Evolutionary conservation across 495 filamentous ascomycete species (phyloP), one percentile per base, ranked within the genome.

Genomic region (Talaromyces wortmannii): DNA sequence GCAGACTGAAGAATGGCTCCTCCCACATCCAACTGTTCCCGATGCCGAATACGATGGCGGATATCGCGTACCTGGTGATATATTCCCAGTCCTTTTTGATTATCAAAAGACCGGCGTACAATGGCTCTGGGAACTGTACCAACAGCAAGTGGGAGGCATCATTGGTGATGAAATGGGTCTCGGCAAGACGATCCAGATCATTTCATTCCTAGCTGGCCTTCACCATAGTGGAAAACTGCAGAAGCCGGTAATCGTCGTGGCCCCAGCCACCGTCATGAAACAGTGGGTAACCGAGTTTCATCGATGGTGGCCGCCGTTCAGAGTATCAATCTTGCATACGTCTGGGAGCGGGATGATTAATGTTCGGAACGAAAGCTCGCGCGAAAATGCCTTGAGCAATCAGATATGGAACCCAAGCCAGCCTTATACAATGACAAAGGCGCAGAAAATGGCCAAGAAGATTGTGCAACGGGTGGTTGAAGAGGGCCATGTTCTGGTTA

Each of bases 251-350:
- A 85, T 98, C 57, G 80, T 98, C 30, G 90, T 97, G 10, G 90
- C 89, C 53, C 94, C 94, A 1, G 94, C 92, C 17, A 97, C 94
- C 1, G 87, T 97, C 11, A 83, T 98, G 73, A 89, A 88, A 56
- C 92, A 97, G 64, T 98, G 94, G 94, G 94, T 96, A 8, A 94
- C 95, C 56, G 94, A 98, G 63, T 97, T 98, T 60, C 94, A 97
- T 67, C 82, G 85, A 23, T 98, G 94, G 94, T 97, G 94, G 94
- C 94, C 94, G 13, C 85, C 94, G 16, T 78, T 98, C 30, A 84
- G 94, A 17, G 94, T 97, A 0, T 95, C 91, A 0, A 97, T 97
- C 57, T 71, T 98, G 42, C 94, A 98, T 70, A 88, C 88, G 0
- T 96, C 92, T 16, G 94, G 94, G 7, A 96, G 91, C 63, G 94